Base-by-base conservation (phyloP, 2,329 filamentous ascomycete species). In the Cladosporium sp. region DNA sequence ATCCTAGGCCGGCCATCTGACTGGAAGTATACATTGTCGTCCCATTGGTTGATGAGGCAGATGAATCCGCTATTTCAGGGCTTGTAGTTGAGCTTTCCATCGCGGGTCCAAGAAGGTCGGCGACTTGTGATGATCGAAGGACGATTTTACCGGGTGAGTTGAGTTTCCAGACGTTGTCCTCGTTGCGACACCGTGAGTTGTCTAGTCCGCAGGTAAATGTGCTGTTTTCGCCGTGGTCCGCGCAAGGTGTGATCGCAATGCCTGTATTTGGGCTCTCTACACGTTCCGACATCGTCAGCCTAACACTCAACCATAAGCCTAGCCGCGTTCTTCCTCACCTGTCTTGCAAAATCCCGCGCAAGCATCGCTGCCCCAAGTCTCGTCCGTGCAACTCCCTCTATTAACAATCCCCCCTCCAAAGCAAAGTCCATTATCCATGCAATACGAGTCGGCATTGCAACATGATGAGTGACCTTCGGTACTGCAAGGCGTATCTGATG, bases 371-470 rank as follows among this genome's bases (percentile, higher is more conserved):
- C 50, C 50, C 65, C 65, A 68, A 9, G 55, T 58, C 47, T 62
- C 54, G 40, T 67, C 65, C 15, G 63, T 67, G 51, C 65, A 67
- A 36, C 61, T 65, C 18, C 54, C 56, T 49, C 63, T 53, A 17
- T 52, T 62, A 36, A 65, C 55, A 11, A 68, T 54, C 11, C 63
- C 63, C 17, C 53, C 56, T 11, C 57, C 57, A 44, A 61, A 66
- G 47, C 64, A 68, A 11, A 67, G 50, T 13, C 65, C 64, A 49
- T 62, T 62, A 18, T 62, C 61, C 57, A 67, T 38, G 45, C 65
- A 67, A 43, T 63, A 64, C 6, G 62, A 54, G 37, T 57, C 53
- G 15, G 58, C 49, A 8, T 52, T 54, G 45, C 65, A 68, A 47
- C 65, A 68, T 19, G 63, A 53, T 18, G 48, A 38, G 22, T 51